These are phyloP conservation scores for Aspergillus sergii DNA, from an alignment of 2,329 filamentous ascomycete genomes.

Conservation along the genomic window DNA sequence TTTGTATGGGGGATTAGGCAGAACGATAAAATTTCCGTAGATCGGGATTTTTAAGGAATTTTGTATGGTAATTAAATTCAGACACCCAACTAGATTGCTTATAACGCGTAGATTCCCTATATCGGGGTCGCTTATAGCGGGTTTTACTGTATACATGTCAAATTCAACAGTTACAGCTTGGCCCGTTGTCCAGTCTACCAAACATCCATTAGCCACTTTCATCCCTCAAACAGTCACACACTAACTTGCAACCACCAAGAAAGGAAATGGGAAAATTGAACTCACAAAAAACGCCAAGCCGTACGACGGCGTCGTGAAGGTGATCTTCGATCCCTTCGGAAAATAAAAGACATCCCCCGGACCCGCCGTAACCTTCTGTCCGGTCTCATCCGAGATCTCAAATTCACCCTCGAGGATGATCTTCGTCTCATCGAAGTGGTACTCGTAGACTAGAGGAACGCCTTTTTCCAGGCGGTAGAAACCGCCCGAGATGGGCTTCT, in stretches of 20 bases:
- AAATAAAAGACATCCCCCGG: constrained; percentile 71
- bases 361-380: constrained; percentile 59
- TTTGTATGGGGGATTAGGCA: no score
- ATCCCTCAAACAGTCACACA: neutral
- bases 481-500: constrained; percentile 64
- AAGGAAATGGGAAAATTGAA: neutral
- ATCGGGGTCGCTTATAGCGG: no score
- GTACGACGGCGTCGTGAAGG: constrained; percentile 64
- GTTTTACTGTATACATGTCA: neutral
- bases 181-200: constrained; percentile 35
- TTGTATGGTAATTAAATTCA: no score
- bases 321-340: constrained; percentile 66
- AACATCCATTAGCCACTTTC: constrained; percentile 5
- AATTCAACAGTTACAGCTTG: constrained; percentile 21
- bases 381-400: constrained; percentile 65
- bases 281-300: constrained; percentile 62
- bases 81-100: no score
- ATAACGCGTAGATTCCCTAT: no score
- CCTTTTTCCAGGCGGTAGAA: constrained; percentile 71
- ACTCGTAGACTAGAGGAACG: constrained; percentile 67
- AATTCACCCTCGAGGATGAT: constrained; percentile 70
- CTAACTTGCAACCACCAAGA: neutral
- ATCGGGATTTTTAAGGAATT: no score
- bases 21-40: no score
- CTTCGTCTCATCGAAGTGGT: constrained; percentile 74